Evolutionary conservation across 805 yeast genomes (phyloP).

Genomic region (Kazachstania martiniae): DNA sequence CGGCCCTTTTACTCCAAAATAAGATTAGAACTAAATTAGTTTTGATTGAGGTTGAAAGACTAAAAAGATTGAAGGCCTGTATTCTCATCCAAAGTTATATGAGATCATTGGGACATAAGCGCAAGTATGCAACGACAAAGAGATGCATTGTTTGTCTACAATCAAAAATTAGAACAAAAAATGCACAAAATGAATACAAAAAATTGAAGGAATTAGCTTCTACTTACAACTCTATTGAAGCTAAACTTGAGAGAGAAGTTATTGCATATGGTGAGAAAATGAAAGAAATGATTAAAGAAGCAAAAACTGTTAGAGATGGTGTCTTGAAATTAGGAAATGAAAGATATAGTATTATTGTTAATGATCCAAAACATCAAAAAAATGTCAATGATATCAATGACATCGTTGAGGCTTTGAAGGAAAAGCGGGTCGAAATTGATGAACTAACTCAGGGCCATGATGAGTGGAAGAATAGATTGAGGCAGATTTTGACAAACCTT

Average conservation of each 20-base stretch:
- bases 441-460: not conserved
- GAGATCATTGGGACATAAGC: slow-evolving; percentile 50
- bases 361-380: slow-evolving; percentile 30
- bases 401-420: slow-evolving; percentile 1
- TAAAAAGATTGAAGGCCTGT: slow-evolving; percentile 48
- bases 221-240: slow-evolving; percentile 17
- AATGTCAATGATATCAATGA: slow-evolving; percentile 14
- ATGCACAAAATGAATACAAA: slow-evolving; percentile 50
- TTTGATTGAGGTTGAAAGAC: slow-evolving; percentile 37
- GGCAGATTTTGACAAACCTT: too few relatives aligned
- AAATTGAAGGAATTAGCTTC: slow-evolving; percentile 1
- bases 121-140: slow-evolving; percentile 31
- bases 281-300: slow-evolving; percentile 65
- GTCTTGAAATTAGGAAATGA: slow-evolving; percentile 14
- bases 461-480: too few relatives aligned
- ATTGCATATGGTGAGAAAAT: slow-evolving; percentile 45
- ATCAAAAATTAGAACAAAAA: slow-evolving; percentile 54
- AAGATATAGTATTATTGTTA: not conserved
- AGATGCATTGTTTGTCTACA: slow-evolving; percentile 60
- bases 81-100: slow-evolving; percentile 52
- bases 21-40: slow-evolving; percentile 35
- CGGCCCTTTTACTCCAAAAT: slow-evolving; percentile 33
- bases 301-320: slow-evolving; percentile 46
- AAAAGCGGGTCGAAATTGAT: slow-evolving; percentile 1
- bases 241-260: slow-evolving; percentile 2